These are phyloP conservation scores for Emergomyces africanus DNA, from an alignment of 2,329 filamentous ascomycete species.

Conservation along the genomic window DNA sequence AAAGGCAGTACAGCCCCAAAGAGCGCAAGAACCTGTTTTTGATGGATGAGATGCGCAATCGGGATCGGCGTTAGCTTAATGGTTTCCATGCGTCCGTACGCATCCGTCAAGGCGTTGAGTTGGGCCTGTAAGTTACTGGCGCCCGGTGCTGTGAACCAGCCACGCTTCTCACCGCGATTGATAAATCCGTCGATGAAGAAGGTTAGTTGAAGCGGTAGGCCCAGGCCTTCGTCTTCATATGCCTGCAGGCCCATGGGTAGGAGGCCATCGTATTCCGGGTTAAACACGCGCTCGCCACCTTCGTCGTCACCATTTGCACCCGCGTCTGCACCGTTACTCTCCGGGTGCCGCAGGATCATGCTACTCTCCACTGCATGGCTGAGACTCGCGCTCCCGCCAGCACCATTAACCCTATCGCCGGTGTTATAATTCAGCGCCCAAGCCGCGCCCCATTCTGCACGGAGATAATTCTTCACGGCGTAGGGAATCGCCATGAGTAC, in stretches of 20 bases:
- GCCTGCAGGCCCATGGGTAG: conserved; percentile 39
- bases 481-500: conserved; percentile 50
- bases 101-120: conserved; percentile 43
- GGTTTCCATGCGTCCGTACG: conserved; percentile 52
- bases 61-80: conserved; percentile 53
- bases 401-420: neutral
- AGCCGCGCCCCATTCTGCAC: conserved; percentile 47
- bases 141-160: conserved; percentile 49
- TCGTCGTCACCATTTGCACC: conserved; percentile 8
- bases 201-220: conserved; percentile 47
- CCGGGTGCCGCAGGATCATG: neutral
- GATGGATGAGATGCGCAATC: conserved; percentile 52
- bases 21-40: conserved; percentile 50
- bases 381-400: neutral
- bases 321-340: neutral
- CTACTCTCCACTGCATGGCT: neutral
- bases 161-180: conserved; percentile 40
- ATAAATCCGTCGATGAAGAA: conserved; percentile 50
- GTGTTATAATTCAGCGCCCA: neutral
- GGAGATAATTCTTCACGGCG: conserved; percentile 51
- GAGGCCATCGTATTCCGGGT: conserved; percentile 39
- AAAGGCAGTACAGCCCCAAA: conserved; percentile 51
- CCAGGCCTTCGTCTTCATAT: conserved; percentile 46
- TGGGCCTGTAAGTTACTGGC: conserved; percentile 46
- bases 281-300: conserved; percentile 18